These are phyloP conservation scores for Galerina marginata DNA, from an alignment of 768 basidiomycete species.

Conservation along the genomic window DNA sequence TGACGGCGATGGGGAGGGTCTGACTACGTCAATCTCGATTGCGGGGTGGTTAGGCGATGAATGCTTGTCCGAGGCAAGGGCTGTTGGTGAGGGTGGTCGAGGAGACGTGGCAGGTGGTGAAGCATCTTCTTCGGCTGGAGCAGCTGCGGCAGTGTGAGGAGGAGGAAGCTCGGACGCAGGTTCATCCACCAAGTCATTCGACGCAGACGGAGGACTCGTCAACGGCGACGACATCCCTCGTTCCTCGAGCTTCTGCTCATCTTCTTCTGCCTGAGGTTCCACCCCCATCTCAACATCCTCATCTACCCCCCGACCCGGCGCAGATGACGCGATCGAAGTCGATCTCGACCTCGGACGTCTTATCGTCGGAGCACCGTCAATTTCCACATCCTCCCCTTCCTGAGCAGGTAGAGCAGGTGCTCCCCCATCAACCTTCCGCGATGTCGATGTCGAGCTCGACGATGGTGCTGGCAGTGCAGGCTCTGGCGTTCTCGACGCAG, in stretches of 20 bases:
- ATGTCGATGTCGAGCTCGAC: background rate
- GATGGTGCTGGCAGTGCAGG: background rate
- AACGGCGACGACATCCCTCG: background rate
- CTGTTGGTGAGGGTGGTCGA: background rate
- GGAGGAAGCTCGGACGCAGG: background rate
- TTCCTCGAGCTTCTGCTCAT: background rate
- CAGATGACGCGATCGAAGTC: too few species aligned
- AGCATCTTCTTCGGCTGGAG: background rate
- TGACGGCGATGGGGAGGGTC: background rate
- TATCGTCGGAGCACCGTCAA: background rate
- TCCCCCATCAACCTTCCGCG: background rate
- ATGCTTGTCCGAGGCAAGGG: background rate
- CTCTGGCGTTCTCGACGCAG: background rate
- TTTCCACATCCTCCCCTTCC: background rate
- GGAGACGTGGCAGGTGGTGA: background rate
- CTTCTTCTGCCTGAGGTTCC: background rate
- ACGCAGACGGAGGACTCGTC: background rate
- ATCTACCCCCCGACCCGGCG: too few species aligned
- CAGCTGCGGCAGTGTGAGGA: background rate
- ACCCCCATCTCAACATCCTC: background rate
- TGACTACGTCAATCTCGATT: background rate
- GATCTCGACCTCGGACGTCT: too few species aligned
- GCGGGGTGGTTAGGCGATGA: background rate
- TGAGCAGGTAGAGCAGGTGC: background rate
- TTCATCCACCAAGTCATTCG: background rate